Conservation (phyloP, 1,139 yeast species). For the Arxiozyma bovina region DNA sequence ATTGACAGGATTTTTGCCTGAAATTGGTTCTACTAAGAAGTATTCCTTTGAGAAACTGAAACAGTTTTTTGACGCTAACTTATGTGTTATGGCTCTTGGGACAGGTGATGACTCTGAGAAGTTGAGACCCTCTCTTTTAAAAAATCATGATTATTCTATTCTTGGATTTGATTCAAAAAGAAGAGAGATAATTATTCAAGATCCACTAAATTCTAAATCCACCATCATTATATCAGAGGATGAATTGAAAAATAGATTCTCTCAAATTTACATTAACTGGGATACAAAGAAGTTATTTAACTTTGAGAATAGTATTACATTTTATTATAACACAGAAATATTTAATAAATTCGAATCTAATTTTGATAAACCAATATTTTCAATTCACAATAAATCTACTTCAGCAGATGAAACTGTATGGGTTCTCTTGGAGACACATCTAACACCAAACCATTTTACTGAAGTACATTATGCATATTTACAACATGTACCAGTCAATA, state of each 20-base stretch:
- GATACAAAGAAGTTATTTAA: conserved; percentile 36
- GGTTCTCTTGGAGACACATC: conserved; percentile 40
- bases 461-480: conserved; percentile 1
- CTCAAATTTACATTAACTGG: conserved; percentile 63
- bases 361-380: conserved; percentile 42
- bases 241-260: conserved; percentile 40
- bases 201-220: conserved; percentile 42
- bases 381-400: conserved; percentile 34
- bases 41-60: conserved; percentile 29
- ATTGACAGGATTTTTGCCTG: conserved; percentile 70
- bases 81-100: conserved; percentile 54
- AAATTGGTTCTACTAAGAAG: conserved; percentile 36
- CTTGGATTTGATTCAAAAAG: conserved; percentile 31
- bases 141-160: conserved; percentile 66
- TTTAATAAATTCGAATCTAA: conserved; percentile 18
- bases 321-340: conserved; percentile 31
- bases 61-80: conserved; percentile 31
- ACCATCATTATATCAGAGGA: conserved; percentile 30
- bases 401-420: conserved; percentile 34
- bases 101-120: conserved; percentile 42
- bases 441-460: conserved; percentile 9
- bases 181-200: conserved; percentile 36
- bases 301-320: conserved; percentile 30
- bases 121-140: conserved; percentile 31
- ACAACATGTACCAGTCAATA: conserved; percentile 9